Evolutionary conservation across 176 grass and related monocot genomes (phyloP), one percentile per base, ranked within the genome.

Genomic region (Pontederia paniculata): DNA sequence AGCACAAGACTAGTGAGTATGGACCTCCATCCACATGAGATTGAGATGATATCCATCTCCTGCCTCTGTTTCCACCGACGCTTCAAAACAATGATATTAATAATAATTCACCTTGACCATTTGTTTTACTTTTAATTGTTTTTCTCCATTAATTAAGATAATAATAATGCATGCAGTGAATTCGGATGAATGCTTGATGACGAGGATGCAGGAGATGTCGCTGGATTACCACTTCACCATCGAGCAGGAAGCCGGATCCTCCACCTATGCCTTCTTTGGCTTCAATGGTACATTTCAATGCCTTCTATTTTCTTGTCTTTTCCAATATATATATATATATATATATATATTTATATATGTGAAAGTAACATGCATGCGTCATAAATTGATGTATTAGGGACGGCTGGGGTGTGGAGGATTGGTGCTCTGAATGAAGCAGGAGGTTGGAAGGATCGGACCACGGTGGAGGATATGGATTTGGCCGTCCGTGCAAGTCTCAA

Each of bases 131-230:
- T n/a, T n/a, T n/a, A n/a, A n/a, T n/a, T n/a, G n/a, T n/a, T n/a
- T n/a, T n/a, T n/a, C n/a, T 37, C 28, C 28, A 37, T 37, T 5
- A 37, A 37, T 37, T n/a, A 37, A 37, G 5, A 37, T 37, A 37
- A 37, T 37, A 37, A 37, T 6, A 37, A 37, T 17, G 48, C 48
- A 50, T 15, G 15, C 57, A 60, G 57, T 45, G 57, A 60, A 60
- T n/a, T 60, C 57, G 41, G 41, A 60, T 43, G 57, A 60, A 45
- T 60, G 57, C 44, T 43, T 60, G 57, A 60, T 60, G 57, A 60
- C 57, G 16, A 60, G 57, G 57, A 60, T 60, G 57, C 57, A 60
- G 57, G 57, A 60, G 57, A 60, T 60, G 57, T 60, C 57, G 9
- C 15, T 60, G 57, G 57, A 60, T 60, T 60, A 60, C 57, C 57